These are phyloP conservation scores for Cladorrhinum sp. DNA, from an alignment of 2,329 filamentous ascomycete species.

Conservation along the genomic window DNA sequence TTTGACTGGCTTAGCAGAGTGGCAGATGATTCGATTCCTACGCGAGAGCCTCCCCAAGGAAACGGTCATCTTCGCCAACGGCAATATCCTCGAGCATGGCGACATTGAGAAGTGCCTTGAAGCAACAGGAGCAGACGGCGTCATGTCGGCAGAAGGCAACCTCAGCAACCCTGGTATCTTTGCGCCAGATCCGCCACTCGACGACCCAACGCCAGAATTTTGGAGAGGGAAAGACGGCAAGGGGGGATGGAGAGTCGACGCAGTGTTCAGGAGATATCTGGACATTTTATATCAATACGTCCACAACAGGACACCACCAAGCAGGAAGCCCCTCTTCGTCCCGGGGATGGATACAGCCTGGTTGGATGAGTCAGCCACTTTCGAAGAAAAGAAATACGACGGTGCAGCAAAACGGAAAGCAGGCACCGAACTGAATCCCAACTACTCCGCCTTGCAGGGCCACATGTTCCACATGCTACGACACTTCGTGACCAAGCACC, in stretches of 20 bases:
- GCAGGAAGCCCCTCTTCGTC: constrained; percentile 70
- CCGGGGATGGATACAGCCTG: constrained; percentile 53
- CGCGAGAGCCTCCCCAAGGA: constrained; percentile 79
- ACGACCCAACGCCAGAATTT: constrained; percentile 72
- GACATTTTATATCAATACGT: constrained; percentile 84
- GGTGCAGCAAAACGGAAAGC: constrained; percentile 34
- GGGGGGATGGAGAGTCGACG: constrained; percentile 86
- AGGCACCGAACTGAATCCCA: constrained; percentile 47
- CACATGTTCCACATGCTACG: constrained; percentile 91
- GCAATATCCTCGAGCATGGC: constrained; percentile 78
- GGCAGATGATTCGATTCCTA: constrained; percentile 78
- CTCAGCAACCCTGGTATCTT: constrained; percentile 90
- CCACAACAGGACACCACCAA: constrained; percentile 62
- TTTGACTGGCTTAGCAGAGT: constrained; percentile 89
- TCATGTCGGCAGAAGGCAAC: constrained; percentile 97
- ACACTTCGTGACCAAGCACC: constrained; percentile 75
- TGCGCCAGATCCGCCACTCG: constrained; percentile 59
- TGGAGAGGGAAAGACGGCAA: constrained; percentile 78
- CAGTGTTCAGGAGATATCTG: constrained; percentile 81
- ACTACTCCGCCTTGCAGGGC: constrained; percentile 78
- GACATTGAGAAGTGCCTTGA: constrained; percentile 77
- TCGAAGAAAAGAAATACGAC: constrained; percentile 45
- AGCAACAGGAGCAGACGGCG: constrained; percentile 81
- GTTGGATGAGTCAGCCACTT: constrained; percentile 48
- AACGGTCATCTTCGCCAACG: constrained; percentile 94